Conservation (phyloP, 2,329 filamentous ascomycete genomes). For the Penicillium crustosum region DNA sequence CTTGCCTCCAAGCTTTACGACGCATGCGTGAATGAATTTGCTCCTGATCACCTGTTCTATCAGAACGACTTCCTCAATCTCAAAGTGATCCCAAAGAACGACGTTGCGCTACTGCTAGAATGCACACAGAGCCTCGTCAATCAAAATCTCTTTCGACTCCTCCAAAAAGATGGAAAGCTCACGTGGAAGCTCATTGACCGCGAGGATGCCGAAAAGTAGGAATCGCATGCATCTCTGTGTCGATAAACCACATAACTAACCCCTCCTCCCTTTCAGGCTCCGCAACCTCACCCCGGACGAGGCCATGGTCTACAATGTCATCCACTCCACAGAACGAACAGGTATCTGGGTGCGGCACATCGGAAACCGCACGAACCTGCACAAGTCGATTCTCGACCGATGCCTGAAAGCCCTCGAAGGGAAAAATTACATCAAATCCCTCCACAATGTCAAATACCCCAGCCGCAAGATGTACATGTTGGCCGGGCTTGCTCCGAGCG, state of each 20-base stretch:
- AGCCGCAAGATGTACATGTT: slow-evolving; percentile 97
- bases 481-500: slow-evolving; percentile 75
- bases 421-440: slow-evolving; percentile 79
- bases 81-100: slow-evolving; percentile 45
- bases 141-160: slow-evolving; percentile 48
- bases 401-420: slow-evolving; percentile 79
- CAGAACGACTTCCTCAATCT: slow-evolving; percentile 48
- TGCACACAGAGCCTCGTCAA: slow-evolving; percentile 48
- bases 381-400: slow-evolving; percentile 78
- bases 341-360: slow-evolving; percentile 91
- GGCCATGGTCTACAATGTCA: slow-evolving; percentile 80
- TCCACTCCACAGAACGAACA: slow-evolving; percentile 79
- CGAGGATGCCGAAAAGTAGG: slow-evolving; percentile 52
- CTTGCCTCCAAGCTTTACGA: slow-evolving; percentile 49
- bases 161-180: slow-evolving; percentile 45
- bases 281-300: slow-evolving; percentile 64
- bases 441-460: slow-evolving; percentile 88
- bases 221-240: neutral
- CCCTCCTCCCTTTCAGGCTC: slow-evolving; percentile 29
- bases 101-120: slow-evolving; percentile 44
- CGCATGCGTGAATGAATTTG: slow-evolving; percentile 42
- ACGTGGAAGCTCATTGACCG: slow-evolving; percentile 51
- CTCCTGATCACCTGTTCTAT: slow-evolving; percentile 46
- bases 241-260: slow-evolving; percentile 7
- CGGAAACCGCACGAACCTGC: slow-evolving; percentile 74